Evolutionary conservation across 169 alveolate genomes (phyloP), one percentile per base, ranked within the genome.

Genomic region (Amoebophrya sp.): DNA sequence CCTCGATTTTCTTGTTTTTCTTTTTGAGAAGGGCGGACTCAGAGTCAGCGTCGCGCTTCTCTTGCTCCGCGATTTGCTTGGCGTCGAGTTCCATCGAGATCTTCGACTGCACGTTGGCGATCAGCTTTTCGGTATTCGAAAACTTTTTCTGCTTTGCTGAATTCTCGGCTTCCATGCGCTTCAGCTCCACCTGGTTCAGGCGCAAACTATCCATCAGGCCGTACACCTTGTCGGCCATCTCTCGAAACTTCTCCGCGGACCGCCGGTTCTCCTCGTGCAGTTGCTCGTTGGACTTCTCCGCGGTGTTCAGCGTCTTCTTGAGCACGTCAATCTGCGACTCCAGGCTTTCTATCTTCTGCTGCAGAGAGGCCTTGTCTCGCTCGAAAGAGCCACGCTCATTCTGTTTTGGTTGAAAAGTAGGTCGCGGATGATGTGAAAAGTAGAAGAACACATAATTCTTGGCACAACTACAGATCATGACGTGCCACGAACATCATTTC

Each of bases 161-260:
- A 25, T 89, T 41, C 66, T 89, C 91, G 38, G 91, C 40, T 55
- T 89, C 91, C 0, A 41, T 41, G 32, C 53, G 32, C 66, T 89
- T 89, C 77, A 39, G 53, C 33, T 89, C 91, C 29, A 89, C 91
- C 77, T 89, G 90, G n/a, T 41, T 89, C 91, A 89, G 91, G 66
- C 91, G 91, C 54, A 89, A 41, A 39, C 66, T 38, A 55, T 89
- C 91, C 91, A 89, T 89, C 91, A 89, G 33, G 10, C 77, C 91
- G 53, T 89, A 89, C 25, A 41, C 53, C 91, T 89, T 89, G 38
- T 89, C 91, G 23, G 91, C 91, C 66, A 66, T 66, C 35, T 66
- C 83, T 25, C 83, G 12, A 25, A 25, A 39, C 77, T 25, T 41
- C 39, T 89, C 40, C 35, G 53, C 53, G 12, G 66, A 23, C 39